These are phyloP conservation scores for Nemania abortiva DNA, from an alignment of 2,329 filamentous ascomycete species.

Conservation along the genomic window DNA sequence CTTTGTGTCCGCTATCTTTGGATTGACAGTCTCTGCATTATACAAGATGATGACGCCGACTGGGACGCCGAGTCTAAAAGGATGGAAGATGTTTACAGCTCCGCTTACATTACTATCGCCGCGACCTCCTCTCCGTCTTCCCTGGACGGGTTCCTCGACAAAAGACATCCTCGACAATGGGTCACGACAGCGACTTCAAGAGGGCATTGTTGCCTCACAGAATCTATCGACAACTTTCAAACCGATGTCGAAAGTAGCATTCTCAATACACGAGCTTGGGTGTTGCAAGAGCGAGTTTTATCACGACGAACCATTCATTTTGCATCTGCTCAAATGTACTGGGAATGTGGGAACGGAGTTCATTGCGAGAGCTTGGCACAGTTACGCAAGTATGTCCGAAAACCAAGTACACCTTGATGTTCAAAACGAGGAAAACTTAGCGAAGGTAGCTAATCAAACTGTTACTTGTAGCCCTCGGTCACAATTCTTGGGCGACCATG, in stretches of 20 bases:
- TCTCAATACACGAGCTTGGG: neutral
- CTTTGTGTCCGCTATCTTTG: neutral
- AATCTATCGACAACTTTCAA: neutral
- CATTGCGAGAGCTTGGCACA: slow-evolving; percentile 1
- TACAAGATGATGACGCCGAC: neutral
- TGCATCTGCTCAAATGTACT: neutral
- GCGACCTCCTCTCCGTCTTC: neutral
- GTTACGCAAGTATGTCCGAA: neutral
- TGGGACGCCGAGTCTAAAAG: neutral
- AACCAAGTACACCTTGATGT: no score
- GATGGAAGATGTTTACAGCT: slow-evolving; percentile 6
- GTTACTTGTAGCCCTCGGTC: neutral
- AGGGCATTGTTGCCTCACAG: neutral
- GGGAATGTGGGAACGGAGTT: neutral
- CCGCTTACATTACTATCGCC: neutral
- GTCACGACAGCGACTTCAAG: neutral
- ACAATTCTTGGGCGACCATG: neutral
- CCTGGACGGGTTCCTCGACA: neutral
- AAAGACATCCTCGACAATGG: neutral
- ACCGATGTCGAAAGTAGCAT: neutral
- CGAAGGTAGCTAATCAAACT: neutral
- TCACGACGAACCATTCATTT: slow-evolving; percentile 1
- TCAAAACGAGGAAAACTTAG: neutral
- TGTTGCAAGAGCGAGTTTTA: neutral
- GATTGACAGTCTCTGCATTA: neutral